A percentile compares a stretch with the other conserved stretches of the same genome.
Conservation (phyloP, 768 basidiomycete species). For the Chlorophyllum brunneum region DNA sequence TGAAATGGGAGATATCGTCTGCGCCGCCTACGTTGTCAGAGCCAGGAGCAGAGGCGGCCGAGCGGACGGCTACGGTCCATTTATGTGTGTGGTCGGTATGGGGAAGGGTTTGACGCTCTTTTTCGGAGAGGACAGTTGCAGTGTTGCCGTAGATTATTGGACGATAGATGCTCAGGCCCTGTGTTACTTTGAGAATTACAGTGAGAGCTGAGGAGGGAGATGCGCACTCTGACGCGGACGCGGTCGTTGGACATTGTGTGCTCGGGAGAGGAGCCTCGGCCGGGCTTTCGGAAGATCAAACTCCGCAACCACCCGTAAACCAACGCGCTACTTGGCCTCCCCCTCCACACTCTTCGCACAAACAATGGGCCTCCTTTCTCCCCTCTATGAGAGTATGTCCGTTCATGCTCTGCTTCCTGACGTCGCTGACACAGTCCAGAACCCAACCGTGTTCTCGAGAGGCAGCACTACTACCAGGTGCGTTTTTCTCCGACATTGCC, state of each 20-base stretch:
- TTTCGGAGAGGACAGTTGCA: conserved; percentile 69
- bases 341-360: conserved; percentile 20
- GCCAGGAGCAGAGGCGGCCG: conserved; percentile 72
- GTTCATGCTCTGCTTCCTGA: conserved; percentile 6
- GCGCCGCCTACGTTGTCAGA: conserved; percentile 82
- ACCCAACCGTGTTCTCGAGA: conserved; percentile 63
- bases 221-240: conserved; percentile 74
- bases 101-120: conserved; percentile 57
- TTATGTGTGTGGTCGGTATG: conserved; percentile 84
- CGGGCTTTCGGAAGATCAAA: conserved; percentile 38
- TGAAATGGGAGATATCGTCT: conserved; percentile 87
- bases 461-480: conserved; percentile 70
- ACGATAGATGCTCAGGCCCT: conserved; percentile 86
- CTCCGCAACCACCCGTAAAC: conserved; percentile 39
- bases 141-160: conserved; percentile 97
- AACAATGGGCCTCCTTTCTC: conserved; percentile 47
- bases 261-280: conserved; percentile 20
- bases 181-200: conserved; percentile 14
- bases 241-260: conserved; percentile 48
- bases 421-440: conserved; percentile 31
- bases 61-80: conserved; percentile 95
- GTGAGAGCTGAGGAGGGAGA: conserved; percentile 13
- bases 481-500: conserved; percentile 11
- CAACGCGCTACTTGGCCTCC: conserved; percentile 15
- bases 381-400: conserved; percentile 62